Percentiles rank a stretch among this genome's conserved stretches.
Evolutionary conservation across 2,329 filamentous ascomycete species (phyloP).

Genomic region (Exutisphaerella laricina): DNA sequence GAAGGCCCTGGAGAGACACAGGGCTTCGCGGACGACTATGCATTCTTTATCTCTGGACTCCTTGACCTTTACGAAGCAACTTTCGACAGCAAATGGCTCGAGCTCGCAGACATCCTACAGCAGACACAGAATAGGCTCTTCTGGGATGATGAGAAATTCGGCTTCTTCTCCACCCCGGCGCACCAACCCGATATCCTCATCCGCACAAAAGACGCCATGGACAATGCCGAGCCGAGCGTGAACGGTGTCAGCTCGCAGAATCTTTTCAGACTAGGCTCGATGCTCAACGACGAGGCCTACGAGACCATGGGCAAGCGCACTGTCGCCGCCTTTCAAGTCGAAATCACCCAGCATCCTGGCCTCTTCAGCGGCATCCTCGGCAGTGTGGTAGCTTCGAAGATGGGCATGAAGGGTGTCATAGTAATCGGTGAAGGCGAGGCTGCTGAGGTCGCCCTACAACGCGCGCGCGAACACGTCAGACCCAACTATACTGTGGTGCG

Average conservation of each 20-base stretch:
- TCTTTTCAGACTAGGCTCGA: conserved; percentile 68
- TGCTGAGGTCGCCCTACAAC: conserved; percentile 39
- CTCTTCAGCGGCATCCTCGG: conserved; percentile 78
- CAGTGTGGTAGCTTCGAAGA: conserved; percentile 65
- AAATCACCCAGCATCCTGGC: conserved; percentile 89
- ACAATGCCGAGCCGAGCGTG: conserved; percentile 81
- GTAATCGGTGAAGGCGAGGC: conserved; percentile 46
- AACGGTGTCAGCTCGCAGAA: conserved; percentile 86
- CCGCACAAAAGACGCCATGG: conserved; percentile 91
- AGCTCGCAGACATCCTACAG: conserved; percentile 79
- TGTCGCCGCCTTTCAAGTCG: conserved; percentile 79
- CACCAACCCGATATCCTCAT: conserved; percentile 67
- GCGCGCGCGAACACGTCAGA: conserved; percentile 36
- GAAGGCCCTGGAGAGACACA: conserved; percentile 59
- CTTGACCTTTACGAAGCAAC: conserved; percentile 81
- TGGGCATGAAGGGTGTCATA: conserved; percentile 61
- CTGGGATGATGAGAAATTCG: conserved; percentile 58
- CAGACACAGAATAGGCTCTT: conserved; percentile 70
- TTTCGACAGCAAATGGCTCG: conserved; percentile 66
- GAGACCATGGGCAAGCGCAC: conserved; percentile 63
- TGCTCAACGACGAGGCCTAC: conserved; percentile 63
- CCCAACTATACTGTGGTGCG: conserved; percentile 36
- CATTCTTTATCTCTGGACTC: conserved; percentile 76
- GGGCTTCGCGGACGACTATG: conserved; percentile 91
- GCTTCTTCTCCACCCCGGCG: conserved; percentile 66